Evolutionary conservation across 768 basidiomycete species (phyloP).

Genomic region (Zangia roseola): DNA sequence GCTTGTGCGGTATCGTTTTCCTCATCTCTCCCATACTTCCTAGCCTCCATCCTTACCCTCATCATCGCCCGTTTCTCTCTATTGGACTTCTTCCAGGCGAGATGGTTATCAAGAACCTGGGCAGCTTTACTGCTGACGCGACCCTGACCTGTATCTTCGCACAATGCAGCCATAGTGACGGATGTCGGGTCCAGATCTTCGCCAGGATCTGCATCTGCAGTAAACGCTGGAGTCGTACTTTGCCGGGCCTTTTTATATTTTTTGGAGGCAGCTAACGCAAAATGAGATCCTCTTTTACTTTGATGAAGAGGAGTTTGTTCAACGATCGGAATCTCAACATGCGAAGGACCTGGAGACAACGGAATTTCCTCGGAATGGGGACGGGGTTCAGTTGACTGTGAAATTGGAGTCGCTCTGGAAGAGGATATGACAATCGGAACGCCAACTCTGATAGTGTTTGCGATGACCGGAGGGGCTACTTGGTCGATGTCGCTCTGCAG

Average conservation of each 20-base stretch:
- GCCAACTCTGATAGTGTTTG: slow-evolving; percentile 3
- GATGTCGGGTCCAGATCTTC: slow-evolving; percentile 81
- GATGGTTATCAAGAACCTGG: slow-evolving; percentile 68
- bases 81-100: slow-evolving; percentile 68
- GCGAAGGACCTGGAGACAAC: slow-evolving; percentile 2
- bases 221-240: slow-evolving; percentile 54
- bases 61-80: slow-evolving; percentile 65
- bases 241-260: slow-evolving; percentile 39
- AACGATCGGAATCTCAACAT: slow-evolving; percentile 15
- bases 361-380: background rate
- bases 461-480: background rate
- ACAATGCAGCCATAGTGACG: slow-evolving; percentile 79
- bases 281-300: slow-evolving; percentile 21
- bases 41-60: slow-evolving; percentile 63
- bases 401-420: slow-evolving; percentile 9
- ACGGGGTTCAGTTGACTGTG: slow-evolving; percentile 2
- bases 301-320: slow-evolving; percentile 9
- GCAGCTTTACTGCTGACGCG: slow-evolving; percentile 75
- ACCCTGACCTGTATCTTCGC: slow-evolving; percentile 75
- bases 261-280: slow-evolving; percentile 23
- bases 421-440: slow-evolving; percentile 22
- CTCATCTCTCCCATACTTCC: slow-evolving; percentile 66
- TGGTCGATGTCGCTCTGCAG: slow-evolving; percentile 5
- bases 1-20: slow-evolving; percentile 39
- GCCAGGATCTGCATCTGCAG: slow-evolving; percentile 61